A percentile compares a stretch with the other conserved stretches of the same genome.
These are phyloP conservation scores for Fusarium sp. DNA, from an alignment of 2,329 filamentous ascomycete genomes.

Conservation along the genomic window DNA sequence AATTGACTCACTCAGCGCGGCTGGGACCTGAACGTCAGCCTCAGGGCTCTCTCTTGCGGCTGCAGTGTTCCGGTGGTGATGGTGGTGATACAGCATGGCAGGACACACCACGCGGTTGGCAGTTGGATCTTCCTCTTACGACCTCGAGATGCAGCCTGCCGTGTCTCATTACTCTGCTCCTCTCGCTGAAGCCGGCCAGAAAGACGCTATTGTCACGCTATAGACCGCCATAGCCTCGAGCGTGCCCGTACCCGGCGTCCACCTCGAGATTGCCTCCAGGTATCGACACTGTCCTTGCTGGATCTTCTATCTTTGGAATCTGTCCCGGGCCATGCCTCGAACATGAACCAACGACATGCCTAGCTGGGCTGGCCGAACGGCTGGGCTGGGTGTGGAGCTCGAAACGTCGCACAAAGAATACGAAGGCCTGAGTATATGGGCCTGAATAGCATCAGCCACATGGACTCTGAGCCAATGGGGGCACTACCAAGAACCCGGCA, in stretches of 20 bases:
- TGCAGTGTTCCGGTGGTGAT: conserved; percentile 25
- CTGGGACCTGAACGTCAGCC: background rate
- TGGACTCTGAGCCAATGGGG: conserved; percentile 15
- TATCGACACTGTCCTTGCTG: conserved; percentile 6
- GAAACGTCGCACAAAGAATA: conserved; percentile 28
- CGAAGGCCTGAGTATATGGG: conserved; percentile 23
- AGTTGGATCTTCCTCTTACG: conserved; percentile 21
- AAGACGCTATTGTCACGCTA: conserved; percentile 10
- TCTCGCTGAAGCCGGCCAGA: background rate
- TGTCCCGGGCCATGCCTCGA: background rate
- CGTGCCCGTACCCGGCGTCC: conserved; percentile 6
- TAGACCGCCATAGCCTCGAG: conserved; percentile 1
- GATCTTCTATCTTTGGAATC: conserved; percentile 1
- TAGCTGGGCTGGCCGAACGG: background rate
- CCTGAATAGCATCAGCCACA: conserved; percentile 29
- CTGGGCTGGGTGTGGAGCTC: conserved; percentile 4
- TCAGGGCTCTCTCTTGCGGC: conserved; percentile 24
- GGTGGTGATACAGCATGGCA: background rate
- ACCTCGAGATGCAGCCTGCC: conserved; percentile 21
- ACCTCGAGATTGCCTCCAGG: background rate
- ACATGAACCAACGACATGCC: background rate
- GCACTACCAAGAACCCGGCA: conserved; percentile 1
- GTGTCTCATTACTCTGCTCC: background rate
- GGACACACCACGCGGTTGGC: conserved; percentile 14
- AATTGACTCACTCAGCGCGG: background rate